Evolutionary conservation across 257 asterid genomes (phyloP).

Genomic region (Cinchona pubescens): DNA sequence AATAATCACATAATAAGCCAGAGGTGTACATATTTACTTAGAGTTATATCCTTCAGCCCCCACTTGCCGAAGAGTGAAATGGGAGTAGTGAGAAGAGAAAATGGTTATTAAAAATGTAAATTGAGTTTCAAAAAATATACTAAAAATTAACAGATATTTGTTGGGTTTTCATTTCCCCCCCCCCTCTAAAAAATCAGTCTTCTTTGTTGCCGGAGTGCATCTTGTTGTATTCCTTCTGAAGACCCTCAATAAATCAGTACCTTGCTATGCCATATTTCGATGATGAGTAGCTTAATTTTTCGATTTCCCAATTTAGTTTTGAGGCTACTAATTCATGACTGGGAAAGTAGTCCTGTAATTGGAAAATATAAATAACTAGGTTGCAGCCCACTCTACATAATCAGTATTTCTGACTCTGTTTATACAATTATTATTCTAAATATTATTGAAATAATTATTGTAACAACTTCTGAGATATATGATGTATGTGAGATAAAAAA

Average conservation of each 20-base stretch:
- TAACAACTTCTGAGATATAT: too few species aligned
- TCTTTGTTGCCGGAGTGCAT: neutral
- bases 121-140: neutral
- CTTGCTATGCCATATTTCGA: neutral
- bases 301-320: conserved; percentile 30
- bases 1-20: neutral
- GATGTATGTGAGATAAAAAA: too few species aligned
- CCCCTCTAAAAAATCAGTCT: neutral
- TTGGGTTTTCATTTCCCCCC: neutral
- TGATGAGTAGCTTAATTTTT: conserved; percentile 14
- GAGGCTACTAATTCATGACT: conserved; percentile 29
- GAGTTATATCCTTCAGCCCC: neutral
- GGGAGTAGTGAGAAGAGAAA: neutral
- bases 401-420: too few species aligned
- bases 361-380: neutral
- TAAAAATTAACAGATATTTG: neutral
- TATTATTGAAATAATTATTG: too few species aligned
- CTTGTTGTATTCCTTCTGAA: neutral
- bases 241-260: neutral
- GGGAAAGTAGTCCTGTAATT: conserved; percentile 30
- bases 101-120: neutral
- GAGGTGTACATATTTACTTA: neutral
- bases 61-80: neutral
- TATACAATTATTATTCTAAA: too few species aligned
- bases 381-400: neutral